phyloP scores from a whole-genome alignment of 2,329 filamentous ascomycete species.

The Microdochium paspali region DNA sequence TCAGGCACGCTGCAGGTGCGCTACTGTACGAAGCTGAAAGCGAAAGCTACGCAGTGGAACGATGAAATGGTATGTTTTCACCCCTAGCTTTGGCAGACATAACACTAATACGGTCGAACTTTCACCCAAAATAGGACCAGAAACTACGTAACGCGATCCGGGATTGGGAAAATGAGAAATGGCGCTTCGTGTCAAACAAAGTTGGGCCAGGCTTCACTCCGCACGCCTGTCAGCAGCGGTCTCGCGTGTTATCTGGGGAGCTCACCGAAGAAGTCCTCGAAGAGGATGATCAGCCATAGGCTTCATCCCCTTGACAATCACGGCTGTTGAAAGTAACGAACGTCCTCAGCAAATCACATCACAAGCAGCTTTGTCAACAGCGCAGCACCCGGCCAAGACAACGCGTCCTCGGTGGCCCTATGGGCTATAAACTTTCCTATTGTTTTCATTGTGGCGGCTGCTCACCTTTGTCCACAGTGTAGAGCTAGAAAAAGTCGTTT shows the following conservation, averaged over 20 bases:
- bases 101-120: too few relatives aligned
- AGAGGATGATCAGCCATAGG: slow-evolving; percentile 40
- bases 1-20: slow-evolving; percentile 87
- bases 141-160: slow-evolving; percentile 68
- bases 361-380: too few relatives aligned
- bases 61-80: slow-evolving; percentile 69
- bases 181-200: slow-evolving; percentile 85
- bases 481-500: background rate
- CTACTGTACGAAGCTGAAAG: slow-evolving; percentile 91
- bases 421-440: background rate
- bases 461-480: background rate
- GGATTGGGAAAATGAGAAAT: slow-evolving; percentile 86
- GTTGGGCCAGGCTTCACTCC: slow-evolving; percentile 86
- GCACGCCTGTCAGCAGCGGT: slow-evolving; percentile 75
- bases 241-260: slow-evolving; percentile 48
- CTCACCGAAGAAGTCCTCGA: slow-evolving; percentile 17
- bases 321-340: too few relatives aligned
- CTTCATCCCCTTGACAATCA: background rate
- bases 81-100: too few relatives aligned
- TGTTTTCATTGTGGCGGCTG: background rate
- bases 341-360: too few relatives aligned
- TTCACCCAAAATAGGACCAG: too few relatives aligned
- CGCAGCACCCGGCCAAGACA: too few relatives aligned
- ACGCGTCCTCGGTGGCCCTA: too few relatives aligned
- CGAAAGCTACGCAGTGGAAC: slow-evolving; percentile 88